Conservation (phyloP, 176 grass and related monocot genomes). For the Leersia perrieri region DNA sequence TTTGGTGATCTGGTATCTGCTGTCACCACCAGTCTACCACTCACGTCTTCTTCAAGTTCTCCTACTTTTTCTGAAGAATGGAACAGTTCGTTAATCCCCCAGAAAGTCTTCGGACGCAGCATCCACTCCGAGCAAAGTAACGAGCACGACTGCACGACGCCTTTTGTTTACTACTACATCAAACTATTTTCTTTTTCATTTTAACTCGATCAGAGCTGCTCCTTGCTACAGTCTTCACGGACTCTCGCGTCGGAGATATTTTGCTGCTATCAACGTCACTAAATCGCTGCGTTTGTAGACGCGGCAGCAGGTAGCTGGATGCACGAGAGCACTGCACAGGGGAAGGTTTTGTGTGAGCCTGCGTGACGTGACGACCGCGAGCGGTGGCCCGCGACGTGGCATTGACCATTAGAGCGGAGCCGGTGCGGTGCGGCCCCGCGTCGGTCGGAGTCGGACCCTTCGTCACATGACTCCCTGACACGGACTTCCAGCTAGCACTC, state of each 20-base stretch:
- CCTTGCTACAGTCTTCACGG: no score
- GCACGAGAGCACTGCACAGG: no score
- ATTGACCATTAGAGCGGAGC: slow-evolving; percentile 22
- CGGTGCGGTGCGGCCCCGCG: neutral
- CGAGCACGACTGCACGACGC: neutral
- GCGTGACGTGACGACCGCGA: neutral
- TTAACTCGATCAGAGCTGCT: no score
- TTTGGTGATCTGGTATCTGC: neutral
- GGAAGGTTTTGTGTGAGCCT: neutral
- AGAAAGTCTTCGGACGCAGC: neutral
- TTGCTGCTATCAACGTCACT: neutral
- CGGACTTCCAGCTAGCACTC: slow-evolving; percentile 24
- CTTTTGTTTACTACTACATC: neutral
- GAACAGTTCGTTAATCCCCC: neutral
- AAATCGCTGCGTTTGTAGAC: no score
- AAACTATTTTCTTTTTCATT: neutral
- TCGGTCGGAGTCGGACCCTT: neutral
- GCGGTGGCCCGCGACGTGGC: slow-evolving; percentile 24
- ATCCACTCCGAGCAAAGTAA: neutral
- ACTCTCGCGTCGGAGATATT: neutral
- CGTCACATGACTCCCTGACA: slow-evolving; percentile 44
- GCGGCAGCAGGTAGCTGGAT: no score
- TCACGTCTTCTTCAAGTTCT: neutral
- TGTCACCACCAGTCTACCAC: neutral
- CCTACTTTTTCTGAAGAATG: neutral